phyloP scores from a whole-genome alignment of 2,329 filamentous ascomycete genomes.

The Venturiaceae sp. region DNA sequence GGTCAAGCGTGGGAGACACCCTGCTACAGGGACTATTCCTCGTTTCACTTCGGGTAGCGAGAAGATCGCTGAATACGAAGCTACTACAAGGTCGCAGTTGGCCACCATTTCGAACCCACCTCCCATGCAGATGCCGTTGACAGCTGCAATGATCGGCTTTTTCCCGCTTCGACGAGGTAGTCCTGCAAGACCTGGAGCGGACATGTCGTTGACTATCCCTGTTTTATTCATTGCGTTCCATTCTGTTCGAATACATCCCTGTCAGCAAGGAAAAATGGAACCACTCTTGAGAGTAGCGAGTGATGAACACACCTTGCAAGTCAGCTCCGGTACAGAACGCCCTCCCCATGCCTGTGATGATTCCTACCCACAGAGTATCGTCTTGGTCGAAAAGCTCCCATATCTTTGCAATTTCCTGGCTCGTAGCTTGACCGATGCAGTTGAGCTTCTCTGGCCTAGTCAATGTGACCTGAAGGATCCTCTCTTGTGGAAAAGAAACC shows the following conservation, averaged over 20 bases:
- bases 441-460: slow-evolving; percentile 12
- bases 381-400: slow-evolving; percentile 11
- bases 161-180: slow-evolving; percentile 42
- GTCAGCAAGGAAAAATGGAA: not conserved
- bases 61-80: slow-evolving; percentile 33
- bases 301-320: slow-evolving; percentile 10
- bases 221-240: slow-evolving; percentile 16
- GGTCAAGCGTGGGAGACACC: slow-evolving; percentile 34
- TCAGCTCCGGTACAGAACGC: slow-evolving; percentile 14
- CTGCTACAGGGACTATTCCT: slow-evolving; percentile 36
- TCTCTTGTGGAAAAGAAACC: slow-evolving; percentile 4
- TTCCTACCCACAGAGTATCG: slow-evolving; percentile 11
- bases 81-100: slow-evolving; percentile 39
- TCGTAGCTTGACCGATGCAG: slow-evolving; percentile 11
- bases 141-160: slow-evolving; percentile 43
- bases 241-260: slow-evolving; percentile 11
- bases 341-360: slow-evolving; percentile 13
- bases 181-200: slow-evolving; percentile 36
- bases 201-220: slow-evolving; percentile 16
- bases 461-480: slow-evolving; percentile 11
- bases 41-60: slow-evolving; percentile 36
- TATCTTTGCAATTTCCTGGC: slow-evolving; percentile 10
- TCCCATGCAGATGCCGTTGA: slow-evolving; percentile 40
- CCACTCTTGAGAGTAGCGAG: not conserved
- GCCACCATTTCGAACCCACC: slow-evolving; percentile 40